phyloP scores from a whole-genome alignment of 805 yeast genomes.

The Ogataea chonburiensis region DNA sequence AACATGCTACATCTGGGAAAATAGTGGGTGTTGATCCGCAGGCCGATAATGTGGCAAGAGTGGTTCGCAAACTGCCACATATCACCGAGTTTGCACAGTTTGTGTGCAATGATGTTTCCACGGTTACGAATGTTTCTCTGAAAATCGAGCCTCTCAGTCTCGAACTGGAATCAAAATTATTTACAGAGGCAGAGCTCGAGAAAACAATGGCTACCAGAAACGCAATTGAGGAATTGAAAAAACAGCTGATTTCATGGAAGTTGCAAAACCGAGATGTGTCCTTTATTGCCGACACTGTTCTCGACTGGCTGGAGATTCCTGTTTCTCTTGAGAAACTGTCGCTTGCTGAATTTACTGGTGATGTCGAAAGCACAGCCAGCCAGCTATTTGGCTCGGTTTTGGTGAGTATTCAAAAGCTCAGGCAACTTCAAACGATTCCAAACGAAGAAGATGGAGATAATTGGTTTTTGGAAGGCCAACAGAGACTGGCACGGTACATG shows the following conservation, averaged over 20 bases:
- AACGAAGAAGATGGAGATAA: slow-evolving; percentile 53
- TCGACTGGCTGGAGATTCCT: slow-evolving; percentile 8
- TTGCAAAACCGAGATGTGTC: slow-evolving; percentile 29
- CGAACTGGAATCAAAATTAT: slow-evolving; percentile 1
- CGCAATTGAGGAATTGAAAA: neutral
- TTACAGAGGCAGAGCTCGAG: slow-evolving; percentile 3
- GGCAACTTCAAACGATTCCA: slow-evolving; percentile 33
- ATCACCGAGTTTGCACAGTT: slow-evolving; percentile 4
- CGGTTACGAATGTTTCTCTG: neutral
- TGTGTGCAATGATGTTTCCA: slow-evolving; percentile 1
- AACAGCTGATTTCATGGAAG: slow-evolving; percentile 37
- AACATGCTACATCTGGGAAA: slow-evolving; percentile 1
- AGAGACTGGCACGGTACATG: slow-evolving; percentile 40
- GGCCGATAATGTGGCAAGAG: slow-evolving; percentile 18
- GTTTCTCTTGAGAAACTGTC: slow-evolving; percentile 14
- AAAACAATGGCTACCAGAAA: neutral
- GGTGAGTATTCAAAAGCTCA: slow-evolving; percentile 63
- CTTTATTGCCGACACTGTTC: slow-evolving; percentile 33
- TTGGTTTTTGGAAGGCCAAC: slow-evolving; percentile 63
- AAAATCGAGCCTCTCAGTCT: neutral
- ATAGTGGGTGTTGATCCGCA: slow-evolving; percentile 4
- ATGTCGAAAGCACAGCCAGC: slow-evolving; percentile 49
- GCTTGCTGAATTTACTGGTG: slow-evolving; percentile 10
- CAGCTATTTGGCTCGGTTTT: slow-evolving; percentile 57
- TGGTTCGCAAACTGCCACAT: slow-evolving; percentile 29